Conservation (phyloP, 768 basidiomycete species). For the Tulasnella sp. region DNA sequence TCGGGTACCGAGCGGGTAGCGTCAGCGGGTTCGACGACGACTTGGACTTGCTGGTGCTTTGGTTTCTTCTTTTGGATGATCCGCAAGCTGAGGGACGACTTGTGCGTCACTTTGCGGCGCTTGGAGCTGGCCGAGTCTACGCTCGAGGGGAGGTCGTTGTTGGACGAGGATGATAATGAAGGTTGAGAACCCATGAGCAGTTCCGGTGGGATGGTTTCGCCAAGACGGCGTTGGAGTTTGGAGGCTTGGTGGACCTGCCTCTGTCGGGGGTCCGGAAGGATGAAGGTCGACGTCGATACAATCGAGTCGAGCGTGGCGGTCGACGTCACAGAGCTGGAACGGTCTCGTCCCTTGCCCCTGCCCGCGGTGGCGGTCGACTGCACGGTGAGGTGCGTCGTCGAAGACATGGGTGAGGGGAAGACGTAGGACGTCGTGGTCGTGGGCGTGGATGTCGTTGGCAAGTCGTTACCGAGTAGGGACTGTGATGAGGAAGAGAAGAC, state of each 20-base stretch:
- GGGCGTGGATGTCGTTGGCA: background rate
- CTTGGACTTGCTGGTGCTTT: background rate
- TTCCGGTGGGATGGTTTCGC: constrained; percentile 18
- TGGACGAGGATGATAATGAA: background rate
- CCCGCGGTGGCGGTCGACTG: background rate
- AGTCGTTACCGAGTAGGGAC: background rate
- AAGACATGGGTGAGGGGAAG: background rate
- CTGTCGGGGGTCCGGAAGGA: constrained; percentile 8
- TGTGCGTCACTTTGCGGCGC: background rate
- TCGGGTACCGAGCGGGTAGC: background rate
- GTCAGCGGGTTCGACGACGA: background rate
- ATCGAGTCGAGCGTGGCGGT: constrained; percentile 14
- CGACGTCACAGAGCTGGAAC: constrained; percentile 2
- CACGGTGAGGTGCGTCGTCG: background rate
- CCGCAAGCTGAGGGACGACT: background rate
- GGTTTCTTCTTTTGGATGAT: background rate
- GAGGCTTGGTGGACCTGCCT: background rate
- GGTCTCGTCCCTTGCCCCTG: background rate
- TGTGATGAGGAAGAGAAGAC: background rate
- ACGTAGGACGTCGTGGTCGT: background rate
- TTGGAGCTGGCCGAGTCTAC: background rate
- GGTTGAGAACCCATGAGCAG: background rate
- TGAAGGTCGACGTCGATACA: background rate
- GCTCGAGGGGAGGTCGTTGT: background rate
- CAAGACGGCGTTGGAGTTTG: constrained; percentile 9